Percentiles rank a stretch among this genome's conserved stretches.
Evolutionary conservation across 352 stramenopile genomes (phyloP).

Genomic region (Phytophthora parvispora): DNA sequence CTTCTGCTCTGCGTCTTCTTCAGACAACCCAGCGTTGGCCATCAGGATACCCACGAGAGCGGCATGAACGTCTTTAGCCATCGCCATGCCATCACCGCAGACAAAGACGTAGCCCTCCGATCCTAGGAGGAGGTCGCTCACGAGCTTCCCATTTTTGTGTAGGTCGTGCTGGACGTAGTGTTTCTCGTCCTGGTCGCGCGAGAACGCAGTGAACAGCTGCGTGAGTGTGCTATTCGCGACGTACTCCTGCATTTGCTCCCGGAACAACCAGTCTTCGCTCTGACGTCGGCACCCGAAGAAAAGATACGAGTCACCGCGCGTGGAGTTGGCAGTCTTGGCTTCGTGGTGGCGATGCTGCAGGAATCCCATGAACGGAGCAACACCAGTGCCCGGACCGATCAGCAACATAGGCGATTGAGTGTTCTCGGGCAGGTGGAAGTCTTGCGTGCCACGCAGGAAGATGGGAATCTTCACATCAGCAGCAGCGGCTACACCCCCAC

Average conservation of each 20-base stretch:
- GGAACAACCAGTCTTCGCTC: slow-evolving; percentile 95
- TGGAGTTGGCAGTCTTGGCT: slow-evolving; percentile 18
- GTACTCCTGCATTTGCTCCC: slow-evolving; percentile 87
- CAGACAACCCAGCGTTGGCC: slow-evolving; percentile 61
- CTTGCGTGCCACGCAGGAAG: slow-evolving; percentile 91
- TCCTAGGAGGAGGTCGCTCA: slow-evolving; percentile 86
- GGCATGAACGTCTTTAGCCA: slow-evolving; percentile 96
- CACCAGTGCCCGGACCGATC: slow-evolving; percentile 96
- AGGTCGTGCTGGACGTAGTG: slow-evolving; percentile 96
- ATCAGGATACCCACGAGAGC: slow-evolving; percentile 86
- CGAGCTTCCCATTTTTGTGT: slow-evolving; percentile 53
- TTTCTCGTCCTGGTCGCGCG: slow-evolving; percentile 91
- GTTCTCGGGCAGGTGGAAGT: slow-evolving; percentile 92
- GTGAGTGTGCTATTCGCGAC: slow-evolving; percentile 76
- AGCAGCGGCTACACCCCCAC: not conserved
- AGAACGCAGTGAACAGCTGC: slow-evolving; percentile 93
- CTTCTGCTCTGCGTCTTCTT: slow-evolving; percentile 68
- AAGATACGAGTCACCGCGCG: slow-evolving; percentile 74
- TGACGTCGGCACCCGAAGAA: slow-evolving; percentile 95
- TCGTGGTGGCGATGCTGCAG: slow-evolving; percentile 88
- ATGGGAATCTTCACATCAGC: slow-evolving; percentile 70
- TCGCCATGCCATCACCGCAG: slow-evolving; percentile 96
- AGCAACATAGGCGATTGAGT: slow-evolving; percentile 93
- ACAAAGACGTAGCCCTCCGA: slow-evolving; percentile 93
- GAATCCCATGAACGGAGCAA: slow-evolving; percentile 98